Percentiles rank a stretch among this genome's conserved stretches.
phyloP scores from a whole-genome alignment of 2,329 filamentous ascomycete species.

The Didymella sp. region DNA sequence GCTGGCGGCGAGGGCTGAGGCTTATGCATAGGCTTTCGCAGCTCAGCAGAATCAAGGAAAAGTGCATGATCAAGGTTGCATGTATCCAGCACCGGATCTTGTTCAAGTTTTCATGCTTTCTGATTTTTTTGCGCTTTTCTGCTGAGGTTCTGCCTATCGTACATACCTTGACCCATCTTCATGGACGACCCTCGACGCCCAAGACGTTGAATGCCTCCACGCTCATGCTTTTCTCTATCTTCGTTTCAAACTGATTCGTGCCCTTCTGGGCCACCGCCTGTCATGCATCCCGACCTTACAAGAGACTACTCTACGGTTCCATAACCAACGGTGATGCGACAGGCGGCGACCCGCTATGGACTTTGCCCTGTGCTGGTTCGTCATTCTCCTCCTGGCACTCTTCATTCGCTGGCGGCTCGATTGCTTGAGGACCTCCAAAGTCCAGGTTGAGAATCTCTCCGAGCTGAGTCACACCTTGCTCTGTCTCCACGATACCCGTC shows the following conservation, averaged over 20 bases:
- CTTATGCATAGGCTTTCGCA: neutral
- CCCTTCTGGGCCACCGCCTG: neutral
- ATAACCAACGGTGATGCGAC: neutral
- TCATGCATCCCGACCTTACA: neutral
- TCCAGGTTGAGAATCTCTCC: slow-evolving; percentile 48
- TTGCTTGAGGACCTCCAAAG: slow-evolving; percentile 14
- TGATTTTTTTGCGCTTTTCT: slow-evolving; percentile 22
- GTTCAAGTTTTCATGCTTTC: slow-evolving; percentile 11
- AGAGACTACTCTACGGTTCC: neutral
- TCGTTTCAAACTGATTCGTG: neutral
- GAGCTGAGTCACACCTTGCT: slow-evolving; percentile 41
- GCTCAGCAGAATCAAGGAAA: neutral
- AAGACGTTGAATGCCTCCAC: neutral
- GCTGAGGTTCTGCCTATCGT: slow-evolving; percentile 6
- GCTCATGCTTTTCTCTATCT: neutral
- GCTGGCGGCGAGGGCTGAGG: slow-evolving; percentile 42
- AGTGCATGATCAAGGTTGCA: neutral
- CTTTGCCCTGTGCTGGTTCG: neutral
- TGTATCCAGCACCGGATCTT: neutral
- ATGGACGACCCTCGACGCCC: neutral
- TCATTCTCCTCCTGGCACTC: too few species aligned
- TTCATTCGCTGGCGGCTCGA: neutral
- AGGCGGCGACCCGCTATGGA: neutral
- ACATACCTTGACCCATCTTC: neutral
- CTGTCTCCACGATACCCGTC: slow-evolving; percentile 39